Evolutionary conservation across 2,329 filamentous ascomycete genomes (phyloP).

Genomic region (Aureobasidium sp.): DNA sequence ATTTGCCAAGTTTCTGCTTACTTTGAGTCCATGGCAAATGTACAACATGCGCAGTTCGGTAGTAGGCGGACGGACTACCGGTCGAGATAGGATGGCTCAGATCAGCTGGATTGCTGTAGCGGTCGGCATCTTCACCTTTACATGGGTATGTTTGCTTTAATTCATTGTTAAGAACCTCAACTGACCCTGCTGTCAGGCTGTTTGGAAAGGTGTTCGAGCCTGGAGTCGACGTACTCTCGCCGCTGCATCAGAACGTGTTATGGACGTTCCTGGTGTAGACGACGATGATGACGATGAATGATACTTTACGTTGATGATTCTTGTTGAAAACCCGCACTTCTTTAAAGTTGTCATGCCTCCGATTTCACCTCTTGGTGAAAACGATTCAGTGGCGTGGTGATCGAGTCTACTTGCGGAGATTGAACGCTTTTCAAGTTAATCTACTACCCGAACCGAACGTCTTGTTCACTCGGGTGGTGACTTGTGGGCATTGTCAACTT

Average conservation of each 20-base stretch:
- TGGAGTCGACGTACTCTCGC: constrained; percentile 68
- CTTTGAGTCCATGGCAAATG: constrained; percentile 68
- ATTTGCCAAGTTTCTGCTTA: constrained; percentile 71
- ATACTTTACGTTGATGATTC: background rate
- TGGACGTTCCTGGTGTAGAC: constrained; percentile 67
- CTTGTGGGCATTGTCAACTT: constrained; percentile 13
- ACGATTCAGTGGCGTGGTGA: constrained; percentile 70
- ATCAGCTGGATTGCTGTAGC: constrained; percentile 73
- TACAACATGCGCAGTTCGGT: constrained; percentile 61
- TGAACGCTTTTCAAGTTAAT: constrained; percentile 24
- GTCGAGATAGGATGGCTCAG: constrained; percentile 68
- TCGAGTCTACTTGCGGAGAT: constrained; percentile 95
- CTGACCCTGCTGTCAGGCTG: constrained; percentile 45
- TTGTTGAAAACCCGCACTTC: constrained; percentile 58
- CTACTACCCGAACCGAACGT: constrained; percentile 11
- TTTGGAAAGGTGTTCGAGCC: constrained; percentile 73
- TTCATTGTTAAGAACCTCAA: constrained; percentile 5
- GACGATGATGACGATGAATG: constrained; percentile 45
- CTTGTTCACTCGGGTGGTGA: constrained; percentile 16
- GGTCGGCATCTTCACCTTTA: constrained; percentile 71
- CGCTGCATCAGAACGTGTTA: constrained; percentile 68
- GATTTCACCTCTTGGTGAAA: constrained; percentile 41
- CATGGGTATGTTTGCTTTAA: constrained; percentile 53
- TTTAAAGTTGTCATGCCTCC: constrained; percentile 78
- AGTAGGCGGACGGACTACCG: constrained; percentile 50